Percentiles rank a stretch among this genome's conserved stretches.
These are phyloP conservation scores for Talaromyces sp. DNA, from an alignment of 2,329 filamentous ascomycete species.

Conservation along the genomic window DNA sequence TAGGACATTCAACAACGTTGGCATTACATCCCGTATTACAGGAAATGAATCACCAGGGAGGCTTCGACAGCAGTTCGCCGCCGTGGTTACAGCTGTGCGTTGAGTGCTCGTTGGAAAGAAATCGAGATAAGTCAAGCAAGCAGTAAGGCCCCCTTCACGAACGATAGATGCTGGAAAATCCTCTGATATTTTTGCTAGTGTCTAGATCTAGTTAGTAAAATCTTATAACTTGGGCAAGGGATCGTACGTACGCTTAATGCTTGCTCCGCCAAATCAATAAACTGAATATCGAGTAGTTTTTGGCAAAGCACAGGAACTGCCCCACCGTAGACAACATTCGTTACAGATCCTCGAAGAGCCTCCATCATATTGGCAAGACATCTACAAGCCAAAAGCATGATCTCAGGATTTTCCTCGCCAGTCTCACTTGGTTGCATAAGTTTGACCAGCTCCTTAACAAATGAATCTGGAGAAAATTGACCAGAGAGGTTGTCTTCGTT, in stretches of 20 bases:
- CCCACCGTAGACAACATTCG: conserved; percentile 95
- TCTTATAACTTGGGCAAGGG: neutral
- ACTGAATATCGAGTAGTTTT: conserved; percentile 92
- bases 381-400: conserved; percentile 94
- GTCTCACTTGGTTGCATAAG: conserved; percentile 90
- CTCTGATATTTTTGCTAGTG: conserved; percentile 92
- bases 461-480: conserved; percentile 89
- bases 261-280: conserved; percentile 96
- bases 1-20: conserved; percentile 84
- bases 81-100: conserved; percentile 91
- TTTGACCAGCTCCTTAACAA: conserved; percentile 87
- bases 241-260: conserved; percentile 66
- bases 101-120: conserved; percentile 98
- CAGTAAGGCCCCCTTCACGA: conserved; percentile 87
- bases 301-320: conserved; percentile 92
- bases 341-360: conserved; percentile 83
- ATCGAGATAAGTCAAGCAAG: conserved; percentile 93
- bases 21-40: conserved; percentile 93
- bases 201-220: conserved; percentile 41
- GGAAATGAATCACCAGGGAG: conserved; percentile 91
- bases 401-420: conserved; percentile 87
- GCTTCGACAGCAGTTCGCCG: conserved; percentile 96
- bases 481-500: conserved; percentile 96
- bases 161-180: conserved; percentile 96
- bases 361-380: conserved; percentile 98